Evolutionary conservation across 2,329 filamentous ascomycete species (phyloP).

Genomic region (Talaromyces sp.): DNA sequence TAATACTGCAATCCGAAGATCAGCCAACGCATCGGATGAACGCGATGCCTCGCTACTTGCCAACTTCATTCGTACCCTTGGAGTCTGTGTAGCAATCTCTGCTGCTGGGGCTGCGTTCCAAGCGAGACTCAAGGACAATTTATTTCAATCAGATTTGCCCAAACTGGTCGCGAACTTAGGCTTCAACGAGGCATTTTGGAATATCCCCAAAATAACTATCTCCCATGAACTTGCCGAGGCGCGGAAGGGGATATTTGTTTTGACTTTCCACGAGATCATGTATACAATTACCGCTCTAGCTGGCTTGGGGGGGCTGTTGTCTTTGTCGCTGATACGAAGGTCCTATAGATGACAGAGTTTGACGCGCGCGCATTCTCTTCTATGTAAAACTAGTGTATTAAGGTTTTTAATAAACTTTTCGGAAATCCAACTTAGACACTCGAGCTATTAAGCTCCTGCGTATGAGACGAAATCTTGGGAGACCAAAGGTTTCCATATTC

Average conservation of each 20-base stretch:
- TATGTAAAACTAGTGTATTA: background rate
- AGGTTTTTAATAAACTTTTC: background rate
- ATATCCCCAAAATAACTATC: background rate
- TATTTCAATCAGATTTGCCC: background rate
- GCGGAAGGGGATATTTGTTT: background rate
- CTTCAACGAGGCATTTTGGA: background rate
- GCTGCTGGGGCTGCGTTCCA: constrained; percentile 2
- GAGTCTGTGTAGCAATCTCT: constrained; percentile 3
- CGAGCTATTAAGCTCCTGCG: background rate
- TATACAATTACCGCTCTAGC: constrained; percentile 1
- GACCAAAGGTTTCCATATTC: background rate
- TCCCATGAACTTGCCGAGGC: background rate
- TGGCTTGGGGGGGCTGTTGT: constrained; percentile 6
- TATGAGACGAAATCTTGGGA: background rate
- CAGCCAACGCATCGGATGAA: background rate
- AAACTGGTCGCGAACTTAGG: background rate
- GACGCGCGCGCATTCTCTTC: background rate
- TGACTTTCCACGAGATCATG: constrained; percentile 6
- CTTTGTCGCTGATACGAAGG: background rate
- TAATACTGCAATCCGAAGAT: background rate
- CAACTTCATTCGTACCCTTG: constrained; percentile 6
- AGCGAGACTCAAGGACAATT: background rate
- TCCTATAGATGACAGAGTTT: background rate
- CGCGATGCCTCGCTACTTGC: constrained; percentile 5
- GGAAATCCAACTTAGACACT: background rate